Percentiles rank a stretch among this genome's conserved stretches.
Evolutionary conservation across 352 stramenopile species (phyloP).

Genomic region (Phytophthora palmivora): DNA sequence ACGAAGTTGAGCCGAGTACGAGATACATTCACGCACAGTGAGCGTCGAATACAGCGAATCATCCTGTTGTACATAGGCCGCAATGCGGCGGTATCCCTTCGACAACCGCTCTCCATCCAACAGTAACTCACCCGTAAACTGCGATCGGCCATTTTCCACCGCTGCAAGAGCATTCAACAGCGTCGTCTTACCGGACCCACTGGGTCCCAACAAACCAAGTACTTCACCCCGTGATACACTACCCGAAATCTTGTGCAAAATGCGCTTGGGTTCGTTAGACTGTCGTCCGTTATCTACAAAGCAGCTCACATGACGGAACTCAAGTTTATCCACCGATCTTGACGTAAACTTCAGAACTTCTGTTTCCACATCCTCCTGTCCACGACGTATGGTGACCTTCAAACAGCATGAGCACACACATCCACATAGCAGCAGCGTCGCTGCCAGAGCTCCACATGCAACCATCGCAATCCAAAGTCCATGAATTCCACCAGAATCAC

Average conservation of each 20-base stretch:
- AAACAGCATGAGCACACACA: constrained; percentile 28
- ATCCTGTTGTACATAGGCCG: constrained; percentile 91
- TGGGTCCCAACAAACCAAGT: constrained; percentile 75
- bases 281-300: constrained; percentile 28
- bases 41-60: constrained; percentile 84
- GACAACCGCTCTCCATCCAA: constrained; percentile 67
- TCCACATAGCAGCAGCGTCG: constrained; percentile 23
- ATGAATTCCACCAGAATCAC: constrained; percentile 14
- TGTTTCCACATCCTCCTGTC: constrained; percentile 38
- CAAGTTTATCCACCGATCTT: constrained; percentile 48
- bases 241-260: constrained; percentile 71
- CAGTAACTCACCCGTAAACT: constrained; percentile 61
- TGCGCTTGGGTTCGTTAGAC: constrained; percentile 35
- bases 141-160: constrained; percentile 68
- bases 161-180: constrained; percentile 79
- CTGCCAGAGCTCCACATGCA: constrained; percentile 22
- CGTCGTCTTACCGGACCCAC: constrained; percentile 86
- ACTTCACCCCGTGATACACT: constrained; percentile 63
- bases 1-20: constrained; percentile 83
- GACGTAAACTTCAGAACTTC: constrained; percentile 59
- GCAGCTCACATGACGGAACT: constrained; percentile 69
- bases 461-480: constrained; percentile 28
- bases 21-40: constrained; percentile 85
- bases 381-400: constrained; percentile 14
- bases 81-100: constrained; percentile 72